These are phyloP conservation scores for Camillea tinctor DNA, from an alignment of 2,329 filamentous ascomycete species.

Conservation along the genomic window DNA sequence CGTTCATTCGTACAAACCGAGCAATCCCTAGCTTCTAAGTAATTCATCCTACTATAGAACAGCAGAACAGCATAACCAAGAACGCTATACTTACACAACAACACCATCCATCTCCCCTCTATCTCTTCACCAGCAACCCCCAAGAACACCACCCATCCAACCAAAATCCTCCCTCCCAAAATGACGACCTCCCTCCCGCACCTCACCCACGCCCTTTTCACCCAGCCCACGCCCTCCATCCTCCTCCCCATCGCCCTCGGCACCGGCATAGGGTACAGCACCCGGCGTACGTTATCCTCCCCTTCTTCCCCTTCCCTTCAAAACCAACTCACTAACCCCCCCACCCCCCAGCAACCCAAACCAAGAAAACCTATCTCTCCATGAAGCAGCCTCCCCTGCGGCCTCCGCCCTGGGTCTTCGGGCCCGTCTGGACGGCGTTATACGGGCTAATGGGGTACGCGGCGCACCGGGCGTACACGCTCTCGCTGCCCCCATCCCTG, in stretches of 20 bases:
- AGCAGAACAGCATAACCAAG: too few relatives aligned
- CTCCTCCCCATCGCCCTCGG: constrained; percentile 74
- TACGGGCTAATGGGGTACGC: constrained; percentile 85
- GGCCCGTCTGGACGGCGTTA: constrained; percentile 64
- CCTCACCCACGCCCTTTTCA: constrained; percentile 66
- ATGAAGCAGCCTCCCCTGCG: constrained; percentile 67
- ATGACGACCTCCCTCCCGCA: constrained; percentile 84
- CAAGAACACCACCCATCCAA: not conserved
- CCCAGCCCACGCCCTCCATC: constrained; percentile 69
- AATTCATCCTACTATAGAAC: too few relatives aligned
- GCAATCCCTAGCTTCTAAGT: too few relatives aligned
- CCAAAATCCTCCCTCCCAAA: too few relatives aligned
- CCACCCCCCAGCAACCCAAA: constrained; percentile 46
- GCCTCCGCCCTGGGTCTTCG: constrained; percentile 62
- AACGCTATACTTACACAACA: too few relatives aligned
- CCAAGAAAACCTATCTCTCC: constrained; percentile 60
- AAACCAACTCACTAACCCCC: constrained; percentile 3
- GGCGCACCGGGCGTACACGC: constrained; percentile 71
- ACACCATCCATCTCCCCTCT: too few relatives aligned
- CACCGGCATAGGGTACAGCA: constrained; percentile 68
- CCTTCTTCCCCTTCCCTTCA: constrained; percentile 1
- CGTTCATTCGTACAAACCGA: too few relatives aligned
- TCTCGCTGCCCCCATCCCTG: constrained; percentile 67
- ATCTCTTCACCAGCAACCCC: not conserved
- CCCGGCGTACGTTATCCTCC: constrained; percentile 52